These are phyloP conservation scores for Xylariaceae sp. DNA, from an alignment of 2,329 filamentous ascomycete species.

Conservation along the genomic window DNA sequence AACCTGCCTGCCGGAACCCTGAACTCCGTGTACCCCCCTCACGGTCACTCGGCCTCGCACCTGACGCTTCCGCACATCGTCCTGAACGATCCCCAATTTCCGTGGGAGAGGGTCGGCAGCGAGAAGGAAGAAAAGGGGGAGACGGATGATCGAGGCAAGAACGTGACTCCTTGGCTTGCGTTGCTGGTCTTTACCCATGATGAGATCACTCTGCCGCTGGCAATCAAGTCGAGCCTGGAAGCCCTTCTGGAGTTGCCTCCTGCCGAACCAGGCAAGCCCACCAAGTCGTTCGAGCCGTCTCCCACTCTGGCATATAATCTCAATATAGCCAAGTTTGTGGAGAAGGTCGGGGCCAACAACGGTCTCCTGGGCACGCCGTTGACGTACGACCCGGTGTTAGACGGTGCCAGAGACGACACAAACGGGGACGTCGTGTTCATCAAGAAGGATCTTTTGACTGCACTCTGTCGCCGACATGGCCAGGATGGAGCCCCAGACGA, in stretches of 20 bases:
- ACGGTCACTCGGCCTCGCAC: conserved; percentile 31
- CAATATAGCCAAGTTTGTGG: background rate
- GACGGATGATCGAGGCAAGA: background rate
- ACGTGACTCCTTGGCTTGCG: background rate
- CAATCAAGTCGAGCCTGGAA: background rate
- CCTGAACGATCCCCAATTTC: conserved; percentile 23
- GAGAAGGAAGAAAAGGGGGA: background rate
- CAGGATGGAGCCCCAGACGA: background rate
- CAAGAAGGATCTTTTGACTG: background rate
- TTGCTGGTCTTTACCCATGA: background rate
- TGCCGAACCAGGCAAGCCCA: too few relatives aligned
- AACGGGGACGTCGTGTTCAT: background rate
- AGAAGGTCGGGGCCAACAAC: background rate
- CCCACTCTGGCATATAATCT: background rate
- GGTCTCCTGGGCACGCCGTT: background rate
- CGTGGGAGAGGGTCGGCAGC: background rate
- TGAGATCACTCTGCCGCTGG: background rate
- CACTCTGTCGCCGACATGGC: background rate
- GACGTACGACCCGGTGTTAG: too few relatives aligned
- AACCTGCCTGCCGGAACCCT: conserved; percentile 29
- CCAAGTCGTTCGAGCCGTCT: too few relatives aligned
- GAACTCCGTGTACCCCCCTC: conserved; percentile 36
- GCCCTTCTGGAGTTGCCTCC: too few relatives aligned
- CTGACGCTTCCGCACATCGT: conserved; percentile 40
- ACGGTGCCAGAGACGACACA: background rate